Conservation (phyloP, 192 early-diverging fungal species). For the Coemansia guatemalensis region DNA sequence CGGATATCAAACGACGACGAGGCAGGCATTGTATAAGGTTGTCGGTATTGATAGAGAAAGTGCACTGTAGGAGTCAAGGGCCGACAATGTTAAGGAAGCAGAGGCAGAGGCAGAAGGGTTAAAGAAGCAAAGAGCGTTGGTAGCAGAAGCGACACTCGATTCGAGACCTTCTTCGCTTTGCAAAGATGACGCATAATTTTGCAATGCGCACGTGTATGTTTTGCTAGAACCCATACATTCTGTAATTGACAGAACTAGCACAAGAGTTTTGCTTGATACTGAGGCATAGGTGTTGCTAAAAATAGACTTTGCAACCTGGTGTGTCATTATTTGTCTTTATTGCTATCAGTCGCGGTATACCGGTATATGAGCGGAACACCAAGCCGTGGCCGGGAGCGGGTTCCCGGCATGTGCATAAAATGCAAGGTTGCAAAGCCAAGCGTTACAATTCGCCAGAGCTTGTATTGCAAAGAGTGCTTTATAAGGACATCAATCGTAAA, state of each 20-base stretch:
- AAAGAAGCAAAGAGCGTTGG: background rate
- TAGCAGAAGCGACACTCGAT: background rate
- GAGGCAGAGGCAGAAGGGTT: background rate
- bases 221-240: background rate
- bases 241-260: background rate
- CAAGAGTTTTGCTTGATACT: no score
- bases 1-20: slow-evolving; percentile 57
- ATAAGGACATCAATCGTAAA: slow-evolving; percentile 64
- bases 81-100: background rate
- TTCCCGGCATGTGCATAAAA: slow-evolving; percentile 63
- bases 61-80: background rate
- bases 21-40: slow-evolving; percentile 14
- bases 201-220: background rate
- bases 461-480: slow-evolving; percentile 86
- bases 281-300: no score
- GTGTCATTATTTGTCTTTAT: no score
- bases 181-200: slow-evolving; percentile 3
- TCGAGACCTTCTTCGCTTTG: no score
- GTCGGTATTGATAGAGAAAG: background rate
- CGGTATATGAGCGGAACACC: background rate
- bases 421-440: slow-evolving; percentile 70
- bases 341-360: no score
- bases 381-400: slow-evolving; percentile 15
- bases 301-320: no score
- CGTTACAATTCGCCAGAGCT: slow-evolving; percentile 65